A percentile compares a stretch with the other conserved stretches of the same genome.
These are phyloP conservation scores for Teunomyces pallodes DNA, from an alignment of 805 yeast genomes.

Conservation along the genomic window DNA sequence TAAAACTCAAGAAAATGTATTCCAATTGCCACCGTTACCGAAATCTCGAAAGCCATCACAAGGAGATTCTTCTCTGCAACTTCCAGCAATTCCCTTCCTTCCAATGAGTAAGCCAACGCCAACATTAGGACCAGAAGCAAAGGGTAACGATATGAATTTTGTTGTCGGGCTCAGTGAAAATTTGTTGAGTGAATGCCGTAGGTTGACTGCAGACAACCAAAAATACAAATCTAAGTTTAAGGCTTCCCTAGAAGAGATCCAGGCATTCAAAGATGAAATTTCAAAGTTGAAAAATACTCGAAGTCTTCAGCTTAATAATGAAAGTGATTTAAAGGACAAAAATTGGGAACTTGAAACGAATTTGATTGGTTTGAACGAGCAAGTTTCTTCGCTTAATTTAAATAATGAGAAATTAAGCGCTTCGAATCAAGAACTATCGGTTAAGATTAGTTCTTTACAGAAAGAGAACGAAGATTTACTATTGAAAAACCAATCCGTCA, in stretches of 20 bases:
- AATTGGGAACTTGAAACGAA: conserved; percentile 66
- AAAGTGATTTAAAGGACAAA: conserved; percentile 53
- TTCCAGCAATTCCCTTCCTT: background rate
- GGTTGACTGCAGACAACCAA: conserved; percentile 63
- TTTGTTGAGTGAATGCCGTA: conserved; percentile 65
- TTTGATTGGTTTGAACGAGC: conserved; percentile 44
- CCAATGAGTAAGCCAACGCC: conserved; percentile 23
- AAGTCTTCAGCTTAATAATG: conserved; percentile 36
- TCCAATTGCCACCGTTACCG: conserved; percentile 11
- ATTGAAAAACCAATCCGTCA: conserved; percentile 38
- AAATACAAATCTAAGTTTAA: conserved; percentile 43
- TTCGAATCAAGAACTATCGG: conserved; percentile 30
- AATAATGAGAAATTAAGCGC: conserved; percentile 40
- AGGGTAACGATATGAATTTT: conserved; percentile 65
- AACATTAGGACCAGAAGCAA: conserved; percentile 41
- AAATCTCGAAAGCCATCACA: background rate
- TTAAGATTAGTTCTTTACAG: conserved; percentile 28
- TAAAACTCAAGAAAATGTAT: conserved; percentile 15
- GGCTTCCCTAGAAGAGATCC: conserved; percentile 42
- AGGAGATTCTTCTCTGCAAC: background rate
- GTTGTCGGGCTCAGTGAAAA: conserved; percentile 75
- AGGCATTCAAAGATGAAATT: conserved; percentile 34
- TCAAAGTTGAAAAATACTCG: conserved; percentile 33
- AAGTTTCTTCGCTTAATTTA: conserved; percentile 35
- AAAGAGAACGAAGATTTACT: conserved; percentile 50